These are phyloP conservation scores for Gloeopeniophorella convolvens DNA, from an alignment of 768 basidiomycete genomes.

Conservation along the genomic window DNA sequence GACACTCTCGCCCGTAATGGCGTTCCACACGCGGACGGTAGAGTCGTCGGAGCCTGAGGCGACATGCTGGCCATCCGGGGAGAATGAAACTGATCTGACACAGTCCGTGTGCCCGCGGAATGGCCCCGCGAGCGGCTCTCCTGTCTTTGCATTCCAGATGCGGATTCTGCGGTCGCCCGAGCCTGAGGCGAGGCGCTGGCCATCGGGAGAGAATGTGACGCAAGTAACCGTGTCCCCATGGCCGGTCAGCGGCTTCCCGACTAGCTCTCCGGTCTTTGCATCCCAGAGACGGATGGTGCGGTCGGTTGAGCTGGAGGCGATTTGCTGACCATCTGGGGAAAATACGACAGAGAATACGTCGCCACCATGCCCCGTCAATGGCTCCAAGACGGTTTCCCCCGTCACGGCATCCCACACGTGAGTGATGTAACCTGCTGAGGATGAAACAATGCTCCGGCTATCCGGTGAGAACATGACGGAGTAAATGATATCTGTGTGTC, in stretches of 20 bases:
- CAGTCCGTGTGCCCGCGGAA: no score
- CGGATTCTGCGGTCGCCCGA: no score
- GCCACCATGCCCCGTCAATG: no score
- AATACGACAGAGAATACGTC: constrained; percentile 4
- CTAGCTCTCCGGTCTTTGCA: background rate
- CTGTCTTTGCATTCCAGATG: no score
- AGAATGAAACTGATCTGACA: no score
- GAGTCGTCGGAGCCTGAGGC: no score
- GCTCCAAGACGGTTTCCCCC: no score
- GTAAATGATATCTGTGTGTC: background rate
- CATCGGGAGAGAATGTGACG: constrained; percentile 18
- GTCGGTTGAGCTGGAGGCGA: constrained; percentile 39
- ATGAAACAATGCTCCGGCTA: background rate
- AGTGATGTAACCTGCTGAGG: background rate
- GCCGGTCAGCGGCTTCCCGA: background rate
- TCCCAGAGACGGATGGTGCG: constrained; percentile 30
- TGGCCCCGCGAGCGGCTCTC: no score
- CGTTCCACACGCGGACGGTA: no score
- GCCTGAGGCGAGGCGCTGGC: background rate
- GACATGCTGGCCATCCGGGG: no score
- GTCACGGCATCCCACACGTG: background rate
- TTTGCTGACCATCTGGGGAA: background rate
- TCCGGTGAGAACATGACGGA: background rate
- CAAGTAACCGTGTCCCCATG: constrained; percentile 8
- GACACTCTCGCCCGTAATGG: no score